Evolutionary conservation across 2,329 filamentous ascomycete species (phyloP).

Genomic region (Colletotrichum horii): DNA sequence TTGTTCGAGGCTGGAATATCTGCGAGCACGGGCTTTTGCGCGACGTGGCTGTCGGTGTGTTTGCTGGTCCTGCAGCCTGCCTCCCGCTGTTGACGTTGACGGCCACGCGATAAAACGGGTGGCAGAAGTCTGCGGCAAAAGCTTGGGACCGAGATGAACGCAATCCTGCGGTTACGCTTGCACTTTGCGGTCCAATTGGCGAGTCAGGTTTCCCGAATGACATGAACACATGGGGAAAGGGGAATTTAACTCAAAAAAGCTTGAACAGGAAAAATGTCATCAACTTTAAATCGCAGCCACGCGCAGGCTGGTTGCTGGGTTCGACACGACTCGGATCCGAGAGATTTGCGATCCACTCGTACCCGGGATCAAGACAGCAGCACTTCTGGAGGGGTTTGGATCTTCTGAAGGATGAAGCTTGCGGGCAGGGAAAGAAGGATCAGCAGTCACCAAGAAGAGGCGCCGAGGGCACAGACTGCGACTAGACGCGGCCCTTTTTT

Average conservation of each 20-base stretch:
- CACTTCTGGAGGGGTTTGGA: not conserved
- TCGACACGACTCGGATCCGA: not conserved
- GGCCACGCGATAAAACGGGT: not conserved
- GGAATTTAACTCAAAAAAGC: not conserved
- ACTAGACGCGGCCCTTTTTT: not conserved
- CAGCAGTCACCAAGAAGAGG: not conserved
- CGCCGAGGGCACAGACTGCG: slow-evolving; percentile 6
- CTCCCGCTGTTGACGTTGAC: not conserved
- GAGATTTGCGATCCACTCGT: not conserved
- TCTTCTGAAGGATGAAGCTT: not conserved
- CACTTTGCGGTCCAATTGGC: not conserved
- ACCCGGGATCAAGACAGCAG: not conserved
- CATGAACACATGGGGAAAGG: not conserved
- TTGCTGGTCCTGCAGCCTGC: not conserved
- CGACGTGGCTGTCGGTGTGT: not conserved
- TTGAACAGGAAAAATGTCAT: not conserved
- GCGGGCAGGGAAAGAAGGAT: not conserved
- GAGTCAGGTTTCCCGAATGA: not conserved
- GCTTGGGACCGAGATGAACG: not conserved
- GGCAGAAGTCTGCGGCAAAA: not conserved
- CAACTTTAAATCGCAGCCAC: not conserved
- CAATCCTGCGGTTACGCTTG: not conserved
- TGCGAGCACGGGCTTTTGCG: not conserved
- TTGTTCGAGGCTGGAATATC: not conserved
- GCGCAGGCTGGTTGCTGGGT: not conserved